Evolutionary conservation across 345 rosid species (phyloP).

Genomic region (Eucalyptus camaldulensis): DNA sequence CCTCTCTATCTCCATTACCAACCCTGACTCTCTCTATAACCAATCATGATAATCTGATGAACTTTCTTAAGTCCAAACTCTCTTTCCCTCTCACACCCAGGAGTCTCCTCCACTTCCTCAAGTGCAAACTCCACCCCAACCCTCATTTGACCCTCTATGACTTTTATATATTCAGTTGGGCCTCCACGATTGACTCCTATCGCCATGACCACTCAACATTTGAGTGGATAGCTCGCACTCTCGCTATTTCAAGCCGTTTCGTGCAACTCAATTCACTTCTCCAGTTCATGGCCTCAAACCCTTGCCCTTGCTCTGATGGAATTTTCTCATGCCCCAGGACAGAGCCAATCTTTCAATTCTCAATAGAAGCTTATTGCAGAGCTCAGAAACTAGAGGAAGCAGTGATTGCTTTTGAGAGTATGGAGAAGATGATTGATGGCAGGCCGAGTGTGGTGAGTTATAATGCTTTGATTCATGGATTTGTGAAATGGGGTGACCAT

Average conservation of each 20-base stretch:
- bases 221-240: constrained; percentile 70
- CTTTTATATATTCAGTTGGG: constrained; percentile 72
- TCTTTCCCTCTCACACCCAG: constrained; percentile 27
- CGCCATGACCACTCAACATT: constrained; percentile 72
- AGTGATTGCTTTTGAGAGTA: constrained; percentile 35
- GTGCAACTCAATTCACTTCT: constrained; percentile 43
- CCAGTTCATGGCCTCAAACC: constrained; percentile 40
- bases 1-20: constrained; percentile 25
- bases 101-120: constrained; percentile 55
- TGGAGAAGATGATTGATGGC: constrained; percentile 73
- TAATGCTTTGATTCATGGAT: constrained; percentile 62
- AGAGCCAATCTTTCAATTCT: constrained; percentile 45
- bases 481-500: constrained; percentile 38
- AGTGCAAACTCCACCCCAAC: constrained; percentile 63
- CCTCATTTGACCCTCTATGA: constrained; percentile 66
- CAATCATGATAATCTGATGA: constrained; percentile 21
- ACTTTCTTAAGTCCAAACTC: constrained; percentile 50
- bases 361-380: constrained; percentile 40
- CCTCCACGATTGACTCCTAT: constrained; percentile 57
- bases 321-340: constrained; percentile 77
- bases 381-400: constrained; percentile 52
- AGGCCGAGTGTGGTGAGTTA: constrained; percentile 38
- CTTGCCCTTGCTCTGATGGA: constrained; percentile 79
- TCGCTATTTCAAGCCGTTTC: constrained; percentile 54
- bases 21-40: constrained; percentile 55